Conservation (phyloP, 192 early-diverging fungal genomes). For the Paraglomus occultum region DNA sequence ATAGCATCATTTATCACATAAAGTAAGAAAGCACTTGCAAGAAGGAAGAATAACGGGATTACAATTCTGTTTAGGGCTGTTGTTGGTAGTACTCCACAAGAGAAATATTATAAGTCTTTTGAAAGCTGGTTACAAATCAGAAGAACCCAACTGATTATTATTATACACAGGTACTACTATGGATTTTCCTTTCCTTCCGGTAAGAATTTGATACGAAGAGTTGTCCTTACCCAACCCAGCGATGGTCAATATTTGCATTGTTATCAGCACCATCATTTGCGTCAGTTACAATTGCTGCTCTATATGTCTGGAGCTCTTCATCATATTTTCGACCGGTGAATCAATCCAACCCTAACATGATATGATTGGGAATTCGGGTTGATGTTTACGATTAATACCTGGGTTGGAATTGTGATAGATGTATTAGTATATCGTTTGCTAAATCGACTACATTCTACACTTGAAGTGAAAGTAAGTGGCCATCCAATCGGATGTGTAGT, state of each 20-base stretch:
- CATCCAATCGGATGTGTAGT: conserved; percentile 5
- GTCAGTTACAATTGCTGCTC: conserved; percentile 14
- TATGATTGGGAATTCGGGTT: background rate
- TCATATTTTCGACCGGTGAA: background rate
- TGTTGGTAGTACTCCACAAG: too few species aligned
- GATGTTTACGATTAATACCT: conserved; percentile 6
- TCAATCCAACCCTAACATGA: conserved; percentile 7
- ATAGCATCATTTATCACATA: too few species aligned
- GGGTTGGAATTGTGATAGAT: conserved; percentile 1
- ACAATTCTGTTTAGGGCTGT: too few species aligned
- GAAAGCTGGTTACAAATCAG: too few species aligned
- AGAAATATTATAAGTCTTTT: too few species aligned
- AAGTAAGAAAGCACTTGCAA: too few species aligned
- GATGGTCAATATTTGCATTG: too few species aligned
- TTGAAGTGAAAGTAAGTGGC: conserved; percentile 14
- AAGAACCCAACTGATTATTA: background rate
- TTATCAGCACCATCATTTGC: too few species aligned
- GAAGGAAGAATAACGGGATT: too few species aligned
- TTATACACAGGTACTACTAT: background rate
- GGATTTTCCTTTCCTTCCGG: conserved; percentile 1
- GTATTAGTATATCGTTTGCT: background rate
- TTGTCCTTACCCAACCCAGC: background rate
- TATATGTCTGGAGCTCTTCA: conserved; percentile 8
- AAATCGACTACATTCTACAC: conserved; percentile 8
- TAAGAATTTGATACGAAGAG: background rate